Evolutionary conservation across 805 yeast genomes (phyloP).

Genomic region (Starmerella gropengiesseri): DNA sequence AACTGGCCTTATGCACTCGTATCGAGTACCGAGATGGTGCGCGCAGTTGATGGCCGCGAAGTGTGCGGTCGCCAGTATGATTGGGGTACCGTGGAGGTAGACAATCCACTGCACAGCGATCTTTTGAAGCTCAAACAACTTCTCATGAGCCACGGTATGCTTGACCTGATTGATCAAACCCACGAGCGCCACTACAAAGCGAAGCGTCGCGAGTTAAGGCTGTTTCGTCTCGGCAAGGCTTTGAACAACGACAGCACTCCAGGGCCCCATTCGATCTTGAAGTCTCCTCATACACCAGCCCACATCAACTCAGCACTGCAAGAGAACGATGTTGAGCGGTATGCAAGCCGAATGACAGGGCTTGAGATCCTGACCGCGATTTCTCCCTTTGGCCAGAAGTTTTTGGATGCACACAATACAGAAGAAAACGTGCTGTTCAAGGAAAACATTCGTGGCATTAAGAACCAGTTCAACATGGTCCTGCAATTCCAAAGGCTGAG

Average conservation of each 20-base stretch:
- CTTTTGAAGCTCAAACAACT: conserved; percentile 70
- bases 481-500: conserved; percentile 81
- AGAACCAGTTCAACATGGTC: conserved; percentile 69
- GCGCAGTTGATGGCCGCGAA: conserved; percentile 44
- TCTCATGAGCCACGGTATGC: conserved; percentile 69
- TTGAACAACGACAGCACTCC: not conserved
- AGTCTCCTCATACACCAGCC: not conserved
- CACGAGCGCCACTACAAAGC: conserved; percentile 73
- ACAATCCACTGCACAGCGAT: conserved; percentile 76
- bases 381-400: conserved; percentile 9
- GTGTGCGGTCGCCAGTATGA: conserved; percentile 78
- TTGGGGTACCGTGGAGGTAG: conserved; percentile 85
- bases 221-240: conserved; percentile 19
- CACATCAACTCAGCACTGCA: not conserved
- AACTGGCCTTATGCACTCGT: conserved; percentile 58
- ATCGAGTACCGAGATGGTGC: conserved; percentile 58
- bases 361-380: conserved; percentile 17
- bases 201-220: conserved; percentile 39
- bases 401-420: conserved; percentile 10
- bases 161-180: conserved; percentile 70
- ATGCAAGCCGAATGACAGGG: conserved; percentile 2
- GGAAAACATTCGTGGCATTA: conserved; percentile 15
- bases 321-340: not conserved
- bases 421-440: conserved; percentile 16
- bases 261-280: not conserved